These are phyloP conservation scores for Amauroascus niger DNA, from an alignment of 2,329 filamentous ascomycete genomes.

Conservation along the genomic window DNA sequence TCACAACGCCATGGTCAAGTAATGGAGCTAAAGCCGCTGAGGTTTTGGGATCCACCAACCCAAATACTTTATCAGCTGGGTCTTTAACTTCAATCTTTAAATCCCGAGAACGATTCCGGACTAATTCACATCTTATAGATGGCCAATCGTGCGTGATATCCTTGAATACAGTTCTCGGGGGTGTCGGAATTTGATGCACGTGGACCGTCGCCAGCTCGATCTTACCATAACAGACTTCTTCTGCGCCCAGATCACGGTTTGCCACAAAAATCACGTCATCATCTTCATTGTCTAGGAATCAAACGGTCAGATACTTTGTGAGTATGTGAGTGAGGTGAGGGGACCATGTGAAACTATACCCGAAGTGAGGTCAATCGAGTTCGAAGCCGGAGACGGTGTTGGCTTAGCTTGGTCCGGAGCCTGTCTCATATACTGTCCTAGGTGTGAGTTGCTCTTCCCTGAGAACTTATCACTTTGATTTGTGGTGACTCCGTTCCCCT, in stretches of 20 bases:
- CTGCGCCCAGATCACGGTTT: slow-evolving; percentile 51
- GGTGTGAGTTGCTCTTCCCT: slow-evolving; percentile 44
- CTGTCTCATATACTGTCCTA: slow-evolving; percentile 59
- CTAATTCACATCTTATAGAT: slow-evolving; percentile 61
- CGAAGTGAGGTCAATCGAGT: slow-evolving; percentile 39
- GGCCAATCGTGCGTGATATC: slow-evolving; percentile 54
- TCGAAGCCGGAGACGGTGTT: slow-evolving; percentile 42
- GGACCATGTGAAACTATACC: slow-evolving; percentile 18
- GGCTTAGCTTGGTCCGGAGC: slow-evolving; percentile 36
- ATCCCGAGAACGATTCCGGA: slow-evolving; percentile 47
- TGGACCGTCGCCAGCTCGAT: slow-evolving; percentile 58
- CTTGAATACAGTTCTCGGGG: slow-evolving; percentile 52
- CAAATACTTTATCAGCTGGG: slow-evolving; percentile 60
- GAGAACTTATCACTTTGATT: slow-evolving; percentile 34
- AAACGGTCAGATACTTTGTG: slow-evolving; percentile 7
- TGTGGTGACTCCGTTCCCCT: slow-evolving; percentile 35
- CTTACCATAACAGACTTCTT: slow-evolving; percentile 74
- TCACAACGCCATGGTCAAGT: slow-evolving; percentile 55
- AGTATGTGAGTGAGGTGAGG: background rate
- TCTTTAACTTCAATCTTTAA: slow-evolving; percentile 65
- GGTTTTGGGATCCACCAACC: slow-evolving; percentile 59
- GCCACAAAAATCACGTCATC: slow-evolving; percentile 39
- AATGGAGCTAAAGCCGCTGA: slow-evolving; percentile 60
- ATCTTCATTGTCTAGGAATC: slow-evolving; percentile 29
- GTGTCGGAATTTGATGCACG: slow-evolving; percentile 50